These are phyloP conservation scores for Sequoiadendron giganteum DNA, from an alignment of 75 land plant species.

Conservation along the genomic window DNA sequence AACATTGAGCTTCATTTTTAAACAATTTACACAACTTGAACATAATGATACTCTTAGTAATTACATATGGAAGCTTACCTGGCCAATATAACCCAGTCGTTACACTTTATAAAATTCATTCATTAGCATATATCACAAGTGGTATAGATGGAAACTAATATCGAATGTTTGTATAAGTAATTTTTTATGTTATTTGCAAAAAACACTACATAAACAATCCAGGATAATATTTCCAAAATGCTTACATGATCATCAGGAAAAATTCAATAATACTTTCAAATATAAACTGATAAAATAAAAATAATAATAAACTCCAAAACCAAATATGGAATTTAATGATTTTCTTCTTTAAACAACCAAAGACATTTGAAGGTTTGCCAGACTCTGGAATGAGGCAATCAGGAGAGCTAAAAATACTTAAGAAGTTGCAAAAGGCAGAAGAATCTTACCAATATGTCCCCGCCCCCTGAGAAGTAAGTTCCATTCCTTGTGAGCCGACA, in stretches of 20 bases:
- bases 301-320: neutral
- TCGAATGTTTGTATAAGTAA: neutral
- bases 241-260: neutral
- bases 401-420: neutral
- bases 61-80: neutral
- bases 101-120: neutral
- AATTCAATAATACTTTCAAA: neutral
- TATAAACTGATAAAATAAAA: neutral
- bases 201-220: neutral
- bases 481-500: conserved; percentile 99
- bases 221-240: neutral
- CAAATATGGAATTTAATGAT: neutral
- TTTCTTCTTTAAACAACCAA: neutral
- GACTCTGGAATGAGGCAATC: neutral
- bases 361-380: neutral
- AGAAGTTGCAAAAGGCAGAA: neutral
- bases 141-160: neutral
- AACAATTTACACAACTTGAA: neutral
- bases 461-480: conserved; percentile 97
- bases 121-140: neutral
- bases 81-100: neutral
- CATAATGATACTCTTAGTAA: neutral
- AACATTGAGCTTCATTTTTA: neutral
- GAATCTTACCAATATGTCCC: conserved; percentile 93
- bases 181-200: neutral